Evolutionary conservation across 352 stramenopile species (phyloP), one percentile per base, ranked within the genome.

Genomic region (Pythium apleroticum): DNA sequence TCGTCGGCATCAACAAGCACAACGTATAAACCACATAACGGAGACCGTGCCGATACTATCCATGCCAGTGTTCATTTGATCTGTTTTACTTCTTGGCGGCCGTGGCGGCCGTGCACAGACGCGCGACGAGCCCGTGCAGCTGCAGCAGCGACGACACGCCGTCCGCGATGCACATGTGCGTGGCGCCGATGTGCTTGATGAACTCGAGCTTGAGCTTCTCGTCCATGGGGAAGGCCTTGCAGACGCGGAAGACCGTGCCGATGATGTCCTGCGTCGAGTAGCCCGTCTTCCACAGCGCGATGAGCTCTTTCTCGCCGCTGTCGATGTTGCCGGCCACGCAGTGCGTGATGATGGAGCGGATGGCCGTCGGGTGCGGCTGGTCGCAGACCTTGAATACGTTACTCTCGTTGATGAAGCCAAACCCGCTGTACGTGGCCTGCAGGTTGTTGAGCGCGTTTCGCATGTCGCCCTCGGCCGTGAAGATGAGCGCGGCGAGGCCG

Each of bases 401-500:
- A 30, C 76, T 84, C 74, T 99, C 89, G 69, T 91, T 98, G n/a
- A 99, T 89, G 65, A 97, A 91, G 37, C 88, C 90, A 68, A 99
- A 99, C 17, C 97, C 96, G 64, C 83, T 96, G 65, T 91, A 74
- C 14, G 97, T 99, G n/a, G 96, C 92, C 81, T 99, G 98, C 10
- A 99, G 79, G 76, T 99, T 99, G 82, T 99, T 99, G 49, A 99
- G 80, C 35, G 97, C 97, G 75, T 99, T 98, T 27, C 98, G 88
- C 95, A 99, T 98, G 77, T 99, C 98, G 52, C 98, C 98, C 68
- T 99, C 97, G 7, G 96, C 96, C 19, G 97, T 99, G 81, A 99
- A 99, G 70, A 99, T 97, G 63, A 99, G 91, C 17, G 97, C 97
- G 35, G 98, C 97, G 27, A 99, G 82, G 1, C 97, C 97, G 62